Percentiles rank a stretch among this genome's conserved stretches.
phyloP scores from a whole-genome alignment of 306 rosid species.

The Corylus americana region DNA sequence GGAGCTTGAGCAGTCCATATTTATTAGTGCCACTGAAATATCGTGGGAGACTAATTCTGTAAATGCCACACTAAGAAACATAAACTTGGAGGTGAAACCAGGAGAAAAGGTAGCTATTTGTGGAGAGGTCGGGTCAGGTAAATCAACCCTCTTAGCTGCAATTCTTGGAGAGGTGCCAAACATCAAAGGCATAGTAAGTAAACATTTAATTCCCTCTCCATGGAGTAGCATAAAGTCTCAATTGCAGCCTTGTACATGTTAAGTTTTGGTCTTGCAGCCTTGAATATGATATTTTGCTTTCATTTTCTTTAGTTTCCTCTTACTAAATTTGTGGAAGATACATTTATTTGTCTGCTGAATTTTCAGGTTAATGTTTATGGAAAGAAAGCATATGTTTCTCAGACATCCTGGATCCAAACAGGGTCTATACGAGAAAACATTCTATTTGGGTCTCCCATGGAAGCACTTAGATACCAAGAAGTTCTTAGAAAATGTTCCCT shows the following conservation, averaged over 20 bases:
- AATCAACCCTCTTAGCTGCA: conserved; percentile 38
- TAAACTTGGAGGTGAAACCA: conserved; percentile 17
- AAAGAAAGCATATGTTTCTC: conserved; percentile 61
- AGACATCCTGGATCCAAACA: conserved; percentile 63
- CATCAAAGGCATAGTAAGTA: conserved; percentile 32
- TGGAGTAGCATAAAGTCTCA: no score
- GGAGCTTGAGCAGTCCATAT: conserved; percentile 24
- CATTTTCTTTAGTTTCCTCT: neutral
- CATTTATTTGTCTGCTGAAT: neutral
- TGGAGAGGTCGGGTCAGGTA: conserved; percentile 39
- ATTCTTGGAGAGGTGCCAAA: conserved; percentile 36
- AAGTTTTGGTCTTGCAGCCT: no score
- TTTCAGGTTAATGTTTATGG: conserved; percentile 48
- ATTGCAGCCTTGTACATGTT: no score
- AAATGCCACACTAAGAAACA: conserved; percentile 25
- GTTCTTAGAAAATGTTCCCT: conserved; percentile 48
- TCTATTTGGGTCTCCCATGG: conserved; percentile 49
- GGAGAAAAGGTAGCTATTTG: conserved; percentile 38
- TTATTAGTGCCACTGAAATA: conserved; percentile 16
- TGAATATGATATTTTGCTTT: neutral
- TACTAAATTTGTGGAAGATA: no score
- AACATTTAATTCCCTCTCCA: neutral
- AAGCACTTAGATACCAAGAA: conserved; percentile 47
- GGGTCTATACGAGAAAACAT: conserved; percentile 57
- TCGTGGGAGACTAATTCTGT: conserved; percentile 29